Evolutionary conservation across 2,329 filamentous ascomycete species (phyloP).

Genomic region (Exserohilum turcica): DNA sequence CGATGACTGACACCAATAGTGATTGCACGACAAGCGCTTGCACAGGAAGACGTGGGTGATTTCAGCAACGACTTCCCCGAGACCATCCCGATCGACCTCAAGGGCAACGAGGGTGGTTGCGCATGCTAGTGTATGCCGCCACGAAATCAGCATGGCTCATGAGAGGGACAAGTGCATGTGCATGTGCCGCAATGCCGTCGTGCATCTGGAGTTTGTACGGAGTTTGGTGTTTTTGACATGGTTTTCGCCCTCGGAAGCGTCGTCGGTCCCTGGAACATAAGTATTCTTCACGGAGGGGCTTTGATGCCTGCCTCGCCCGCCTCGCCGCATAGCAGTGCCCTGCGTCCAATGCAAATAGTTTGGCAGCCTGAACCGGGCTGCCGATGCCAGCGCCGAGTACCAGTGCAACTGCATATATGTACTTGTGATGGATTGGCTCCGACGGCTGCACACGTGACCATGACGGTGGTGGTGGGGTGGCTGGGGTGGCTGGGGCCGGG

Average conservation of each 20-base stretch:
- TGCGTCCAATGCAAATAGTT: constrained; percentile 15
- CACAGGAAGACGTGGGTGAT: constrained; percentile 96
- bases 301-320: constrained; percentile 13
- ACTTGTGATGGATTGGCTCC: too few species aligned
- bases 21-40: constrained; percentile 92
- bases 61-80: constrained; percentile 97
- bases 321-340: constrained; percentile 22
- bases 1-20: constrained; percentile 59
- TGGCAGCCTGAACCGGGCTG: background rate
- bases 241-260: constrained; percentile 17
- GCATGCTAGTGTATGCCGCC: constrained; percentile 66
- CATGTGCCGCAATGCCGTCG: constrained; percentile 11
- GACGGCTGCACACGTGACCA: too few species aligned
- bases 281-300: constrained; percentile 10
- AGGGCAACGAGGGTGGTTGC: constrained; percentile 90
- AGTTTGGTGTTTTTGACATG: constrained; percentile 36
- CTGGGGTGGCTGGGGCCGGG: constrained; percentile 2
- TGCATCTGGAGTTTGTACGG: constrained; percentile 31
- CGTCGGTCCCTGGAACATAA: constrained; percentile 23
- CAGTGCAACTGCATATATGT: constrained; percentile 1
- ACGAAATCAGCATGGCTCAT: constrained; percentile 12
- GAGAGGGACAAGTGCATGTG: constrained; percentile 1
- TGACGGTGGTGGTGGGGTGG: too few species aligned
- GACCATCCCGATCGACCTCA: constrained; percentile 96
- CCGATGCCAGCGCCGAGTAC: background rate